Evolutionary conservation across 371 early-diverging fungal species (phyloP), one percentile per base, ranked within the genome.

Genomic region (Circinella umbellata): DNA sequence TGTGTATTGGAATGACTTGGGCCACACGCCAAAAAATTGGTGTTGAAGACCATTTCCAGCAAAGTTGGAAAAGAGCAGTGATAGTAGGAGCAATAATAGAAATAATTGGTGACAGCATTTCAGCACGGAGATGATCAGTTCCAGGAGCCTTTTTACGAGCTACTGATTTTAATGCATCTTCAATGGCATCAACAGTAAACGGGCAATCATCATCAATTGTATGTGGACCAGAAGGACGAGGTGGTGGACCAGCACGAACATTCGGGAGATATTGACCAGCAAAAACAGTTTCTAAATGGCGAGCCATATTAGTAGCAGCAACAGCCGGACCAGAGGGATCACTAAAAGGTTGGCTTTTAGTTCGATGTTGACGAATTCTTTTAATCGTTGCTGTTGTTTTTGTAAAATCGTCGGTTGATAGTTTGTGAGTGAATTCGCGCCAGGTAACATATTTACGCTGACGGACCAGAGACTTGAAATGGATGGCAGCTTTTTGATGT

Each of bases 81-180:
- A 73, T 49, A 10, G 64, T n/a, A 2, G 53, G 61, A 1, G 69
- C 13, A 0, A 69, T 49, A 0, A 61, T 15, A 4, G n/a, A 4
- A 0, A n/a, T n/a, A 0, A 79, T 47, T 0, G 74, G 76, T 18
- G 37, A 20, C 0, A 77, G 67, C 81, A 77, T 77, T 55, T 72
- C 74, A 7, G 60, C 63, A 0, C 61, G 54, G 2, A 77, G 14
- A 35, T 77, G 76, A 36, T 77, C 38, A 53, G 15, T 35, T 1
- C 76, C 76, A 7, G 80, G 73, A 8, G 74, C 76, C 63, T 75
- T 78, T 11, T 53, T 14, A 4, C 13, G 14, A 8, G 73, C 62
- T 5, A 73, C 15, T 3, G 39, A 5, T 9, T 64, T 49, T 15
- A 72, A 38, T 9, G 72, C 67, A 18, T 18, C 20, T n/a, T n/a